These are phyloP conservation scores for Aspergillus pseudonomiae DNA, from an alignment of 2,329 filamentous ascomycete species.

Conservation along the genomic window DNA sequence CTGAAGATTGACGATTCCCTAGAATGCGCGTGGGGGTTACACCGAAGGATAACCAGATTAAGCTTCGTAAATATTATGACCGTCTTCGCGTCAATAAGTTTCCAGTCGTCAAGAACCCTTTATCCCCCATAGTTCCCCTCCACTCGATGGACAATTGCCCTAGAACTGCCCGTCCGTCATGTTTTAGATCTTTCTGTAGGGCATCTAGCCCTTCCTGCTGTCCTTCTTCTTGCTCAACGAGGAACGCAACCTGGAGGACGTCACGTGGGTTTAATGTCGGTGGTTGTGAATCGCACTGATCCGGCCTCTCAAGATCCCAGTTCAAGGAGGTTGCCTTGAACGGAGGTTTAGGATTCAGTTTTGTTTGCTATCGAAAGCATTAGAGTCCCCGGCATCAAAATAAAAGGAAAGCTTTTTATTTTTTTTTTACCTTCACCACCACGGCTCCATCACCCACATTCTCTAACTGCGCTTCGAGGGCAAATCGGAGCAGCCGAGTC, in stretches of 20 bases:
- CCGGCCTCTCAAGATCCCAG: slow-evolving; percentile 52
- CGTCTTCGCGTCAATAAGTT: slow-evolving; percentile 62
- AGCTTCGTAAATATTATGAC: slow-evolving; percentile 22
- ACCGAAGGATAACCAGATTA: neutral
- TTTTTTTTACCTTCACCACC: slow-evolving; percentile 66
- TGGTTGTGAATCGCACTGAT: slow-evolving; percentile 33
- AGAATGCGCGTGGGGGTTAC: neutral
- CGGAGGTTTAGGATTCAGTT: slow-evolving; percentile 54
- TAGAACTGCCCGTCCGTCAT: slow-evolving; percentile 63
- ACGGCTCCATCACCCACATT: slow-evolving; percentile 87
- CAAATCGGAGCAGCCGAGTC: slow-evolving; percentile 58
- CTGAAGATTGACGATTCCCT: neutral
- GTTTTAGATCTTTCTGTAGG: slow-evolving; percentile 51
- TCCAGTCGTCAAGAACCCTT: slow-evolving; percentile 83
- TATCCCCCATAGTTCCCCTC: slow-evolving; percentile 86
- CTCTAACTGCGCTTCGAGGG: slow-evolving; percentile 91
- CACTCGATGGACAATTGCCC: slow-evolving; percentile 85
- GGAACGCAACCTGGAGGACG: slow-evolving; percentile 66
- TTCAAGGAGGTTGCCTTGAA: slow-evolving; percentile 59
- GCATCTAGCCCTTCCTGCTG: slow-evolving; percentile 56
- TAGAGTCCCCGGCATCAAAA: neutral
- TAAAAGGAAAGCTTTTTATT: neutral
- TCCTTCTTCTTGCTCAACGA: slow-evolving; percentile 58
- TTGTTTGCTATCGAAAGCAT: slow-evolving; percentile 44
- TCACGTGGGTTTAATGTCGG: slow-evolving; percentile 63